Evolutionary conservation across 108 stramenopile genomes (phyloP), one percentile per base, ranked within the genome.

Genomic region (Cyclostephanos tholiformis): DNA sequence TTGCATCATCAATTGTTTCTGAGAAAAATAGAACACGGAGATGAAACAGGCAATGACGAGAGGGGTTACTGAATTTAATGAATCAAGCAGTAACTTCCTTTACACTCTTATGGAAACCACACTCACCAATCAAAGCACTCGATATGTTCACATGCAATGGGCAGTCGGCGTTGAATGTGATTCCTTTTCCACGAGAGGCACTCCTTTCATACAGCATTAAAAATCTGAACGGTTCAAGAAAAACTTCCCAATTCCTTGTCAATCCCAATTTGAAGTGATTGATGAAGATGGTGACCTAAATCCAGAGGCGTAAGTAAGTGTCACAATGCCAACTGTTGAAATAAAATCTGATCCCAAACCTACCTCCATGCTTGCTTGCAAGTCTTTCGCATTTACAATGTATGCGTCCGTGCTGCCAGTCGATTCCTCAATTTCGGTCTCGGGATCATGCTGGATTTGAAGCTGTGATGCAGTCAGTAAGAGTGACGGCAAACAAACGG

Each of bases 181-280:
- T 56, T 35, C 95, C 95, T 38, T 76, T 69, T 17, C 95, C 95
- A 52, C 93, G 81, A 17, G 61, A 36, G 26, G 50, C 60, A 17
- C 88, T 87, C 22, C 71, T 79, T 73, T 96, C 93, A 70, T 88
- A 87, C 59, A 94, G 50, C 17, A 84, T 49, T 14, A 80, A 44
- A 69, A 82, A 91, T 41, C 66, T 71, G 65, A 87, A 94, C 14
- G 97, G 94, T 75, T 98, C 98, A 13, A 98, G 29, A 10, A 97
- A 73, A 8, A 94, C 94, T 77, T 98, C 39, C 98, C 98, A 98
- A 71, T 95, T 96, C 72, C 95, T 93, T 30, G 92, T 90, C 25
- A 89, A 63, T 41, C 89, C 91, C 61, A 91, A 84, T 77, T 98
- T 98, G 80, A 97, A 98, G 67, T 97, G 97, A 51, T 98, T 97